Evolutionary conservation across 495 filamentous ascomycete genomes (phyloP), one percentile per base, ranked within the genome.

Genomic region (Aspergillus ellipticus): DNA sequence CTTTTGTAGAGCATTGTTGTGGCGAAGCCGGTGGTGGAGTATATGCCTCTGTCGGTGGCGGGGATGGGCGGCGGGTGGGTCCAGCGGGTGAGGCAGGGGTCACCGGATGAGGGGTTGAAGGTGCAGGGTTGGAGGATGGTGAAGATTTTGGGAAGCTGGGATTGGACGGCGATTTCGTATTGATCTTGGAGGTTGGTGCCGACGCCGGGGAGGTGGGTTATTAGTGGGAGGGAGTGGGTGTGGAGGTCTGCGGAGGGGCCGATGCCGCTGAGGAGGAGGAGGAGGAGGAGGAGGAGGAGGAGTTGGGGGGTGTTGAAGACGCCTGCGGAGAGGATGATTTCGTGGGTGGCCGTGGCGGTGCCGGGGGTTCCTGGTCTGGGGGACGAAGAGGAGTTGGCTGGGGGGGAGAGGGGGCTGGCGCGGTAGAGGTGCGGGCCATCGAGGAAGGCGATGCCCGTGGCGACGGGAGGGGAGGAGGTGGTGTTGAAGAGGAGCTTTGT

Each of bases 101-200:
- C 69, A n/a, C n/a, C n/a, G 3, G 57, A 21, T 53, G 56, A 16
- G 59, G 67, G 58, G 61, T 66, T 55, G 62, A 78, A 71, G 4
- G 79, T 81, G 66, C 82, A 85, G 31, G 72, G 74, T 10, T 66
- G 51, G 22, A 78, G 70, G 5, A 78, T 64, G 1, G 72, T 63
- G 56, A 79, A 82, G 59, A 79, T 70, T 8, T 63, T 56, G 11
- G 79, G 74, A 3, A 73, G 71, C 6, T 75, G 68, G 50, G 71
- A 79, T 21, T 75, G 64, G 6, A 84, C 70, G 22, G 71, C 64
- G 6, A 70, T 75, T 59, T 88, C 85, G 62, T 85, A 83, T 53
- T 81, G 81, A 59, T 89, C 85, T 55, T 88, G 85, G 0, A 89
- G 69, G 61, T 89, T 89, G 16, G 70, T 69, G 21, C 86, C 86